These are phyloP conservation scores for Diaporthe sp. DNA, from an alignment of 2,329 filamentous ascomycete genomes.

Conservation along the genomic window DNA sequence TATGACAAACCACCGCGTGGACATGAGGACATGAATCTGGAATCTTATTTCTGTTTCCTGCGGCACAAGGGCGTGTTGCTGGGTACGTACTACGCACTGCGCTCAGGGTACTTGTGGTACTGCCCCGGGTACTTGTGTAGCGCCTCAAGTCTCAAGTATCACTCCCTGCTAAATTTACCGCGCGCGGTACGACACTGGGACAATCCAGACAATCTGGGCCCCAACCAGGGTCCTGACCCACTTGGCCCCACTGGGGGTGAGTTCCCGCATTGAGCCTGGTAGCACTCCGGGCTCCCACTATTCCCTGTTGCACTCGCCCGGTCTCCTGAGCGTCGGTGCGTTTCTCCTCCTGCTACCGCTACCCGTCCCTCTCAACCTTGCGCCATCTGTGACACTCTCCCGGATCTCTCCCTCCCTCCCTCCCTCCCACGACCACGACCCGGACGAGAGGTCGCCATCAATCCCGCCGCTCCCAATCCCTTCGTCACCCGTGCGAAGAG, in stretches of 20 bases:
- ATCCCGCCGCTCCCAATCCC: not conserved
- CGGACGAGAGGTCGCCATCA: constrained; percentile 19
- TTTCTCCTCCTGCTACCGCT: constrained; percentile 18
- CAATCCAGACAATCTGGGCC: not conserved
- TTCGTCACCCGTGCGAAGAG: constrained; percentile 5
- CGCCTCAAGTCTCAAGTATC: not conserved
- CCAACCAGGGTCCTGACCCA: constrained; percentile 14
- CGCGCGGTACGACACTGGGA: constrained; percentile 17
- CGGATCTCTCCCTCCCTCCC: constrained; percentile 5
- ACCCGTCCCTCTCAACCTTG: constrained; percentile 23
- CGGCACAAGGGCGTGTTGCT: not conserved
- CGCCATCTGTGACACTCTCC: constrained; percentile 13
- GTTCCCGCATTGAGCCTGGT: constrained; percentile 22
- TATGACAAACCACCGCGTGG: not conserved
- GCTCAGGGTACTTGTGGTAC: no score
- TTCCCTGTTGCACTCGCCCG: constrained; percentile 25
- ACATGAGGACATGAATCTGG: constrained; percentile 15
- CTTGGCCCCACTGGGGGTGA: constrained; percentile 10
- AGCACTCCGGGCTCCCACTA: constrained; percentile 5
- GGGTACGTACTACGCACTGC: not conserved
- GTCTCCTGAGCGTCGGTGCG: constrained; percentile 24
- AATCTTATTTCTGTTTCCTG: constrained; percentile 18
- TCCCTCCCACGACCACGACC: constrained; percentile 46
- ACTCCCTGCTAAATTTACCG: not conserved
- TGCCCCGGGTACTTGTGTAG: no score